Base-by-base conservation (phyloP, 768 basidiomycete genomes). In the Rhizopogon sp. region DNA sequence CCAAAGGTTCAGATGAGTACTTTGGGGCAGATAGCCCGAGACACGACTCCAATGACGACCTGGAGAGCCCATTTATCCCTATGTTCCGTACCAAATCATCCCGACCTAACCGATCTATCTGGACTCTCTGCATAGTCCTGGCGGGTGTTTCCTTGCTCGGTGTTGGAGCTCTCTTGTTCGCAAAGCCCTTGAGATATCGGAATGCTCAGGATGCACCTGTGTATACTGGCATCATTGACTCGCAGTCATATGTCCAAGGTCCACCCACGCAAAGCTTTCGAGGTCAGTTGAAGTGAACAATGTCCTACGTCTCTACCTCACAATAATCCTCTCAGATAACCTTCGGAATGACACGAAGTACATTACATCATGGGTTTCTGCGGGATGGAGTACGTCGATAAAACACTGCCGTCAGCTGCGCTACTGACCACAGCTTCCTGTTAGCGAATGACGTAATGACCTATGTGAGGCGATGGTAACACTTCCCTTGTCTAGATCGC, bases 401-500 rank as follows among this genome's bases (percentile, higher is more conserved):
- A 5, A 17, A 25, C 31, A 16, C 20, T 17, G n/a, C 25, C 7
- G n/a, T 22, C 13, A 39, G 3, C 22, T 20, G 17, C 11, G 11
- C 17, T 11, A 16, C 47, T 37, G 40, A 56, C 58, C 44, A 52
- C 51, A 22, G 35, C 40, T 11, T 17, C 50, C 31, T 25, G 44
- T 16, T 60, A 88, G 86, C 87, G 6, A 89, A 89, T 74, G 86
- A 88, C 70, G 84, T 88, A 31, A 86, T 88, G 81, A 87, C 87
- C 54, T 84, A 83, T 63, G 82, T 82, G 56, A 60, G 78, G 60
- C 47, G 6, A 13, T 3, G 6, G n/a, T 3, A 4, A 31, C 28
- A 7, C 10, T 51, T 50, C 13, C 46, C 11, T 50, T 39, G 16
- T 43, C 45, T 37, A 22, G 41, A 50, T 25, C 22, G 31, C 45